These are phyloP conservation scores for Blepharisma japonicum DNA, from an alignment of 73 alveolate species.

Conservation along the genomic window DNA sequence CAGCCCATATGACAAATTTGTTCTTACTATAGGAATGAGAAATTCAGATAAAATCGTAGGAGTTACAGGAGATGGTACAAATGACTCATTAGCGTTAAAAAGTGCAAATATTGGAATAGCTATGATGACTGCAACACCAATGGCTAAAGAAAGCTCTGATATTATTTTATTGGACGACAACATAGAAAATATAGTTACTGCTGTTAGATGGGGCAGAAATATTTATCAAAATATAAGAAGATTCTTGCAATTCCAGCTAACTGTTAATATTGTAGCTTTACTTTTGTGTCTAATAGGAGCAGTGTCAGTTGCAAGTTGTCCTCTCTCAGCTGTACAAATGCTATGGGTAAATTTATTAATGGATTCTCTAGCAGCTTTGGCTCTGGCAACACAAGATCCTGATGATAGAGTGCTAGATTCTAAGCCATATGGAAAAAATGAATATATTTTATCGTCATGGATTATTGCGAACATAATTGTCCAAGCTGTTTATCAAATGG, in stretches of 20 bases:
- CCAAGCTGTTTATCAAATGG: conserved; percentile 72
- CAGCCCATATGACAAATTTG: conserved; percentile 84
- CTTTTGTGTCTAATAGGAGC: conserved; percentile 86
- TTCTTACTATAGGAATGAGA: conserved; percentile 82
- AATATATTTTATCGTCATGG: conserved; percentile 80
- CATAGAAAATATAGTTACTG: conserved; percentile 86
- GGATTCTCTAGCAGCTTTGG: conserved; percentile 95
- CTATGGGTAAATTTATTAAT: conserved; percentile 88
- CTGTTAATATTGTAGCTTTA: conserved; percentile 92
- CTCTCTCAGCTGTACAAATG: conserved; percentile 80
- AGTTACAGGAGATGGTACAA: conserved; percentile 92
- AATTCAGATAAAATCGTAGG: conserved; percentile 81
- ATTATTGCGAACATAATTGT: conserved; percentile 85
- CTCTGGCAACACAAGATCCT: conserved; percentile 96
- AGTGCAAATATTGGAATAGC: conserved; percentile 94
- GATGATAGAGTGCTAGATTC: conserved; percentile 66
- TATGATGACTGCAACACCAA: conserved; percentile 96
- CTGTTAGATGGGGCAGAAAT: conserved; percentile 96
- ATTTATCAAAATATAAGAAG: conserved; percentile 85
- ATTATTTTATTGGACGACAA: conserved; percentile 95
- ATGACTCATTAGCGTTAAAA: conserved; percentile 90
- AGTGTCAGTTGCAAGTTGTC: conserved; percentile 75
- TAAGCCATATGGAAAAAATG: conserved; percentile 84
- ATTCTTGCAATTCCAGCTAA: conserved; percentile 89
- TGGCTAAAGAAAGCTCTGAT: conserved; percentile 98